Base-by-base conservation (phyloP, 768 basidiomycete species). In the Suillus plorans region DNA sequence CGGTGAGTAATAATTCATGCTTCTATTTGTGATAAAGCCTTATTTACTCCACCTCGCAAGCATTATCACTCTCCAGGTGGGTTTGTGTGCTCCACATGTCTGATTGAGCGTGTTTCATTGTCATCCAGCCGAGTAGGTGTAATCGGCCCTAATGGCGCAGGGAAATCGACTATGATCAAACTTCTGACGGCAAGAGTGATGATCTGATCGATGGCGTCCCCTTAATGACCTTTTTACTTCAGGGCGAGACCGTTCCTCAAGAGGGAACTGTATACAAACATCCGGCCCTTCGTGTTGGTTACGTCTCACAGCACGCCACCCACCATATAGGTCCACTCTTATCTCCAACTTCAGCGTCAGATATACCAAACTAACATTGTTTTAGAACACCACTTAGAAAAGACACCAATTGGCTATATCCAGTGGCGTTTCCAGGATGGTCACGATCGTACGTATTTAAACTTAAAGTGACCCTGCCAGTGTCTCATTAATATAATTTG, bases 371-470 rank as follows among this genome's bases (percentile, higher is more conserved):
- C 58, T 52, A 28, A 64, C 63, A 42, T 28, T 31, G 1, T 12
- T 36, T 66, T 74, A 91, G 94, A 97, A 75, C 90, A 87, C 70
- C 96, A 99, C 80, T 77, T 99, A 52, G 95, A 97, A 79, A 97
- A 99, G 81, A 97, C 95, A 5, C 94, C 97, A 31, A 92, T 96
- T 66, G 91, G 90, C 62, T 99, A 99, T 74, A 97, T 98, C 71
- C 95, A 97, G 80, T 99, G 96, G 96, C 91, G 96, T 70, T 99
- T 95, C 87, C 96, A 98, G 75, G 96, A 97, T 77, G 97, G 96
- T 58, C 92, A 97, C 78, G 96, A 99, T 83, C 91, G 95, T 92
- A 75, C 69, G 88, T 82, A 64, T 64, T 66, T 47, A 74, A 53
- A 53, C 52, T 18, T 55, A 56, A 45, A 31, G 63, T 20, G 69